Percentiles rank a stretch among this genome's conserved stretches.
Conservation (phyloP, 352 stramenopile species). For the Pilasporangium apinafurcum region DNA sequence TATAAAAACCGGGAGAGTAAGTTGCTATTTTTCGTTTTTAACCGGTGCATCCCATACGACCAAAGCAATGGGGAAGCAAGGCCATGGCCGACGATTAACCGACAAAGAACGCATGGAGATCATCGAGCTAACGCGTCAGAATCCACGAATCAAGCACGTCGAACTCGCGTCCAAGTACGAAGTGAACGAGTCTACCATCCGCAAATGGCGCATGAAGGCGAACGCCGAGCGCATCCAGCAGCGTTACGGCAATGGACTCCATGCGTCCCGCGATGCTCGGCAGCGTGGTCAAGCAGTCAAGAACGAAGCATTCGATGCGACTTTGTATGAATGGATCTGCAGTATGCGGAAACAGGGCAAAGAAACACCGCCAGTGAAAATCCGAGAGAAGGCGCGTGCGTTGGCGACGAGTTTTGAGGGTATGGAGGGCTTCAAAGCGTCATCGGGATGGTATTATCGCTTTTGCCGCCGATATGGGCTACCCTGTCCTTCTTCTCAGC, state of each 20-base stretch:
- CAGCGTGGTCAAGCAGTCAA: slow-evolving; percentile 31
- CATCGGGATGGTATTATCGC: slow-evolving; percentile 47
- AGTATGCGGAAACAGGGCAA: slow-evolving; percentile 9
- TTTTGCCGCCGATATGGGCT: slow-evolving; percentile 38
- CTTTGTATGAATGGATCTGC: slow-evolving; percentile 30
- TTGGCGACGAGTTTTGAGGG: slow-evolving; percentile 19
- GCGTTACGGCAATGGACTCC: slow-evolving; percentile 26
- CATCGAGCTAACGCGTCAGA: slow-evolving; percentile 36
- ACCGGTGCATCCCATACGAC: too few species aligned
- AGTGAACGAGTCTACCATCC: slow-evolving; percentile 58
- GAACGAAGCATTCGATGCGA: slow-evolving; percentile 30
- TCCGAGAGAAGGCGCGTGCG: slow-evolving; percentile 26
- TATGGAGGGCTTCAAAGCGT: slow-evolving; percentile 49
- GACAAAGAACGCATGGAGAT: slow-evolving; percentile 63
- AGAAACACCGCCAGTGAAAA: slow-evolving; percentile 13
- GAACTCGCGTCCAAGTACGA: slow-evolving; percentile 37
- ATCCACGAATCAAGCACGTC: slow-evolving; percentile 41
- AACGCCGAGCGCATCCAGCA: slow-evolving; percentile 33
- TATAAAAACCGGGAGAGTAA: too few species aligned
- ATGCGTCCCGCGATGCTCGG: slow-evolving; percentile 19
- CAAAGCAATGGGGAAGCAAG: slow-evolving; percentile 26
- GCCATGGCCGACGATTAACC: slow-evolving; percentile 36
- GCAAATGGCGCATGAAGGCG: slow-evolving; percentile 31
- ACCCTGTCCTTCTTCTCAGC: slow-evolving; percentile 5
- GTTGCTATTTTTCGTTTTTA: too few species aligned